Evolutionary conservation across 2,329 filamentous ascomycete genomes (phyloP).

Genomic region (Fusarium buxicola): DNA sequence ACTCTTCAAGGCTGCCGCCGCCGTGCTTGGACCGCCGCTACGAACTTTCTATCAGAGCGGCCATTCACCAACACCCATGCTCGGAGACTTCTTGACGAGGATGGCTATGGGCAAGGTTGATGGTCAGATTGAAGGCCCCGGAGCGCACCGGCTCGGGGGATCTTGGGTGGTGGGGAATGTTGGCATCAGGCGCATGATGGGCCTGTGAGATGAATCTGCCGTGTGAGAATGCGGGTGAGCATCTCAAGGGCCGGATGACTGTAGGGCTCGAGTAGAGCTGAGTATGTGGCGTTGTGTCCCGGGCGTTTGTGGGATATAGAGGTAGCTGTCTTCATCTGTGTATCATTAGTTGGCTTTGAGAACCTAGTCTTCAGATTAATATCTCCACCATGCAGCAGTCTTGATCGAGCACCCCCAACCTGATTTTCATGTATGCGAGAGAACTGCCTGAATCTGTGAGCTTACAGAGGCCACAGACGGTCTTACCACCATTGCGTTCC

Average conservation of each 20-base stretch:
- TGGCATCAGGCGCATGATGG: slow-evolving; percentile 51
- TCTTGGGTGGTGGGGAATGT: slow-evolving; percentile 53
- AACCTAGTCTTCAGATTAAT: background rate
- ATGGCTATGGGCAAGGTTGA: slow-evolving; percentile 57
- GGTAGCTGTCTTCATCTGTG: background rate
- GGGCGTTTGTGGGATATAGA: slow-evolving; percentile 8
- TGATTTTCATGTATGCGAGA: slow-evolving; percentile 37
- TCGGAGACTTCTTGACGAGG: slow-evolving; percentile 59
- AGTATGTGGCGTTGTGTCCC: slow-evolving; percentile 6
- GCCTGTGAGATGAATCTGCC: slow-evolving; percentile 33
- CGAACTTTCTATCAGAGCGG: slow-evolving; percentile 33
- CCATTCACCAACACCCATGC: slow-evolving; percentile 57
- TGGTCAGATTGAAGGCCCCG: slow-evolving; percentile 42
- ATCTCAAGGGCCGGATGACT: background rate
- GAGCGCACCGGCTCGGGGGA: slow-evolving; percentile 50
- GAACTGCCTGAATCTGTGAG: slow-evolving; percentile 44
- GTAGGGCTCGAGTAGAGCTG: slow-evolving; percentile 5
- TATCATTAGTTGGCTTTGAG: background rate
- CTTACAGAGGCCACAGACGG: slow-evolving; percentile 17
- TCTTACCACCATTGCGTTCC: background rate
- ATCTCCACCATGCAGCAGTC: slow-evolving; percentile 28
- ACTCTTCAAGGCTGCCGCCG: slow-evolving; percentile 12
- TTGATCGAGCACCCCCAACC: slow-evolving; percentile 34
- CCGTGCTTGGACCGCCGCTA: slow-evolving; percentile 45
- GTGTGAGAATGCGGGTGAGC: too few relatives aligned